phyloP scores from a whole-genome alignment of 768 basidiomycete genomes.

The Favolaschia claudopus region DNA sequence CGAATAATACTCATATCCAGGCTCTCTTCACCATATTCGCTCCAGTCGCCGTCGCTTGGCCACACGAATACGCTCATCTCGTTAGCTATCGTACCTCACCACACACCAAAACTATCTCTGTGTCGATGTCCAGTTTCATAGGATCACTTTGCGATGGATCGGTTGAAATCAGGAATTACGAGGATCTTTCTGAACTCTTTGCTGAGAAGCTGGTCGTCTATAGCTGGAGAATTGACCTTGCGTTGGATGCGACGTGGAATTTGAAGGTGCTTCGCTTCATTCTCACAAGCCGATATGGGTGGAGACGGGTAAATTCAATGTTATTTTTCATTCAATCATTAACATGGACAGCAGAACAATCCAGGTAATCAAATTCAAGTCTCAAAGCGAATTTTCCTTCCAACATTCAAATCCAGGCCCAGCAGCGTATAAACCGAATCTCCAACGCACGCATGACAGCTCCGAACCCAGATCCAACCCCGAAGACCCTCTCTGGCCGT shows the following conservation, averaged over 20 bases:
- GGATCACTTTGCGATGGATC: constrained; percentile 43
- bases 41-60: constrained; percentile 55
- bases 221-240: constrained; percentile 46
- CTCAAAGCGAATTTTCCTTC: too few relatives aligned
- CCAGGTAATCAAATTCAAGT: too few relatives aligned
- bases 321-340: too few relatives aligned
- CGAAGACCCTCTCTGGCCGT: neutral
- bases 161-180: constrained; percentile 53
- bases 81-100: constrained; percentile 28
- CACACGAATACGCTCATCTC: constrained; percentile 42
- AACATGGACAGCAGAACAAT: too few relatives aligned
- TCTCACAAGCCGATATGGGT: constrained; percentile 31
- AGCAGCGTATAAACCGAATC: neutral
- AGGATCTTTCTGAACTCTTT: constrained; percentile 48
- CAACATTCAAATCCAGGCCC: too few relatives aligned
- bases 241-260: constrained; percentile 42
- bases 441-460: constrained; percentile 22
- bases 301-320: constrained; percentile 8
- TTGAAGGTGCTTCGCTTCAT: constrained; percentile 47
- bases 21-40: constrained; percentile 51
- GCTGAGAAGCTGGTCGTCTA: constrained; percentile 40
- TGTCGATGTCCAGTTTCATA: constrained; percentile 47
- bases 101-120: constrained; percentile 31
- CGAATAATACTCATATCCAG: constrained; percentile 36
- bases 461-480: constrained; percentile 16